Conservation (phyloP, 1,284 basidiomycete genomes). For the Boletellus deceptivus region DNA sequence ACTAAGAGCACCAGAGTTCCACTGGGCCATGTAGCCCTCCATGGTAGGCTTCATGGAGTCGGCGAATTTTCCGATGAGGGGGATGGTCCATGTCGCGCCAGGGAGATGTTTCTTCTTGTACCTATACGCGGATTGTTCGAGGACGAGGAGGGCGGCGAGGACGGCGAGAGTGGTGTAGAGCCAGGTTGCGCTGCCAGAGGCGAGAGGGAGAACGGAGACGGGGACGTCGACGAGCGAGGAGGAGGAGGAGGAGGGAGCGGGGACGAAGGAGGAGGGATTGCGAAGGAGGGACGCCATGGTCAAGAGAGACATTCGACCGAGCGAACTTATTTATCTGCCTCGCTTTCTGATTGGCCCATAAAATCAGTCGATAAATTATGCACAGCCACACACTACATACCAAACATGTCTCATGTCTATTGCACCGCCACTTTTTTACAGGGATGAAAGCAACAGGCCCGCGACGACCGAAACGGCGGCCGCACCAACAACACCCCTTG, state of each 20-base stretch:
- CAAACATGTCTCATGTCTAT: background rate
- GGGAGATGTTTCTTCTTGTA: conserved; percentile 86
- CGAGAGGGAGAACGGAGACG: conserved; percentile 41
- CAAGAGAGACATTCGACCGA: background rate
- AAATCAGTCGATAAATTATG: conserved; percentile 24
- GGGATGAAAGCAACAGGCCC: conserved; percentile 15
- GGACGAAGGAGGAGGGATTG: conserved; percentile 37
- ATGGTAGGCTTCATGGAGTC: conserved; percentile 87
- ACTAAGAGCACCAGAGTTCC: conserved; percentile 82
- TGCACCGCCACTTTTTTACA: background rate
- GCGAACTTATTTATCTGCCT: conserved; percentile 6
- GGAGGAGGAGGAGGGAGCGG: conserved; percentile 41
- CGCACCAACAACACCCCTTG: conserved; percentile 9
- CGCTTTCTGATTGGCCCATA: conserved; percentile 21
- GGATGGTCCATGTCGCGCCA: conserved; percentile 88
- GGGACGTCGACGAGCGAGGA: conserved; percentile 43
- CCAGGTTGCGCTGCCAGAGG: conserved; percentile 48
- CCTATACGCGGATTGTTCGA: conserved; percentile 85
- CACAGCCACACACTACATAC: conserved; percentile 16
- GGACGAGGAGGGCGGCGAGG: conserved; percentile 60
- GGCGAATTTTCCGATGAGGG: conserved; percentile 89
- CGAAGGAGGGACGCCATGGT: conserved; percentile 38
- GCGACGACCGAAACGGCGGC: conserved; percentile 2
- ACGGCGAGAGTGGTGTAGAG: conserved; percentile 64
- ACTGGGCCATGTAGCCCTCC: conserved; percentile 87